These are phyloP conservation scores for Glycine tomentella DNA, from an alignment of 306 rosid genomes.

Conservation along the genomic window DNA sequence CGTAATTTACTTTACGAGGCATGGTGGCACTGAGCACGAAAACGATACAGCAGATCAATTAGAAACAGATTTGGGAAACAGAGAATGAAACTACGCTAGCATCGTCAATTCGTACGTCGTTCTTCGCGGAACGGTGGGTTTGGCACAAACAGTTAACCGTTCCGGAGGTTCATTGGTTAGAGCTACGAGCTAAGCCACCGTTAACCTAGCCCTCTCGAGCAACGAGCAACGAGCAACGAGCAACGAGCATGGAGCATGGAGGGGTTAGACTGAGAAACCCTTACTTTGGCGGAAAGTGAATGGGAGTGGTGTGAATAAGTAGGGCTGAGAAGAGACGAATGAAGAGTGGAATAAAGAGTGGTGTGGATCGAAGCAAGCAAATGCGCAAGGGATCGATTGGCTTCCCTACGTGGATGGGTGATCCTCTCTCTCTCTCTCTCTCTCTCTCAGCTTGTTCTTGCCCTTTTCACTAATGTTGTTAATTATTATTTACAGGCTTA, in stretches of 20 bases:
- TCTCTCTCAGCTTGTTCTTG: too few relatives aligned
- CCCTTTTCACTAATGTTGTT: too few relatives aligned
- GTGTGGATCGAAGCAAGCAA: background rate
- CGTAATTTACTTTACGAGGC: constrained; percentile 84
- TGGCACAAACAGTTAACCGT: constrained; percentile 14
- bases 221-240: too few relatives aligned
- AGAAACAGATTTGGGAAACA: background rate
- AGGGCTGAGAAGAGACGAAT: constrained; percentile 1
- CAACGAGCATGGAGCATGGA: too few relatives aligned
- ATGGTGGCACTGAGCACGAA: constrained; percentile 47
- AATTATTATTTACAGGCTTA: too few relatives aligned
- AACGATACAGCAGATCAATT: constrained; percentile 26
- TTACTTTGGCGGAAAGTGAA: background rate
- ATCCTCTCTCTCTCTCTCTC: background rate
- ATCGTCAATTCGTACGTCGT: background rate
- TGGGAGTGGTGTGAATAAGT: background rate
- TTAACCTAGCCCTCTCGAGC: constrained; percentile 2
- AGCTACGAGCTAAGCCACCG: background rate
- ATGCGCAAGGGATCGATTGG: background rate
- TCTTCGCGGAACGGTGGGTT: constrained; percentile 17
- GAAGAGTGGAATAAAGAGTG: too few relatives aligned
- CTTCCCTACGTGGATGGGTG: background rate
- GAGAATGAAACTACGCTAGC: background rate
- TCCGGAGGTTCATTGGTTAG: background rate
- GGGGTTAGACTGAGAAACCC: background rate